These are phyloP conservation scores for Ambrosiella cleistominuta DNA, from an alignment of 2,329 filamentous ascomycete species.

Conservation along the genomic window DNA sequence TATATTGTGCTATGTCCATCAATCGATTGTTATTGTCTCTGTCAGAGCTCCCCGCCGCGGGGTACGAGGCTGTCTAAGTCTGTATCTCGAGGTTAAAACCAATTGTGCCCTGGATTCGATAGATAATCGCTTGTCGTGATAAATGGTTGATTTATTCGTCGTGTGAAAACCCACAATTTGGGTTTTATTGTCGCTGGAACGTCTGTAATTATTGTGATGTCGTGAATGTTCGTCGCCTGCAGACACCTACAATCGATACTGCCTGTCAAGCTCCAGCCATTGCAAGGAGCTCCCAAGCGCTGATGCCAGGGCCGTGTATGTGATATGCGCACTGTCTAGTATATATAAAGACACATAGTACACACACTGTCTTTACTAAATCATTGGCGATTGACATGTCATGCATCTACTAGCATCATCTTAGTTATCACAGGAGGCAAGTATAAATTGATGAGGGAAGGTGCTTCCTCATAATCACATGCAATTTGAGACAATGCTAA, in stretches of 20 bases:
- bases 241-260: neutral
- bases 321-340: neutral
- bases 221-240: neutral
- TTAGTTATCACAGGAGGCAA: neutral
- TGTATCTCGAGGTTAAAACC: neutral
- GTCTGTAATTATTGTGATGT: no score
- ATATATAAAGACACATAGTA: accelerated
- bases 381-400: neutral
- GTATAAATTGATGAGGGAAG: neutral
- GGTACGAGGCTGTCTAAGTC: slow-evolving; percentile 3
- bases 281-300: neutral
- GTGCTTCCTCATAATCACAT: neutral
- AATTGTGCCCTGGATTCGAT: neutral
- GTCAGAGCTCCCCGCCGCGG: neutral
- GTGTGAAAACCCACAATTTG: no score
- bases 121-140: no score
- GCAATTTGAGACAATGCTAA: no score
- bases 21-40: neutral
- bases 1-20: neutral
- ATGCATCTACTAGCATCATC: slow-evolving; percentile 1
- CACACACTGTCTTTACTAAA: slow-evolving; percentile 1
- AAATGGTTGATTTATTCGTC: no score
- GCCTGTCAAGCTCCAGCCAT: neutral
- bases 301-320: slow-evolving; percentile 9
- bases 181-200: neutral